Base-by-base conservation (phyloP, 148 eudicot species). In the Polygonum aviculare region DNA sequence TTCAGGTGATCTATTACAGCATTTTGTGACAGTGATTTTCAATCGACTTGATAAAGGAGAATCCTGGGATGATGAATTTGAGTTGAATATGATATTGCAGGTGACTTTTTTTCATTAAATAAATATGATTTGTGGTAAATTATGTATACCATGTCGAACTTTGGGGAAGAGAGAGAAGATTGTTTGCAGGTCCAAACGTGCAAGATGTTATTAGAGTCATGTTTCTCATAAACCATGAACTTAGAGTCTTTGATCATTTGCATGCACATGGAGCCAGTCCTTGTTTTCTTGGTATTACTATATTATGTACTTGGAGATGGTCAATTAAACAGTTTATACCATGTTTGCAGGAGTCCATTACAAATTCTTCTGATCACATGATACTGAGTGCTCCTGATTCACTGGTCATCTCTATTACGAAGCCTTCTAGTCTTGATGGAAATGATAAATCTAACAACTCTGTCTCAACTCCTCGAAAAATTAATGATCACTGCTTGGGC, bases 11-110 rank as follows among this genome's bases (percentile, higher is more conserved):
- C 85, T 95, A 69, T 88, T 95, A 76, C 99, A 92, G 81, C 97
- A 95, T 82, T 92, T 95, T 75, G 81, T 95, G 85, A 85, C 89
- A 19, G 91, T 92, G 73, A 84, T 90, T 80, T 95, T 95, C 80
- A 84, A 73, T 77, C 89, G 90, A 86, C 82, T 95, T 81, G 97
- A 95, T 80, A 90, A 84, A 87, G 99, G 97, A 76, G 93, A 95
- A 79, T 84, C 86, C 31, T 89, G 95, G 88, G 97, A 95, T 81
- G 99, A 95, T 83, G 97, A 92, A 83, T 95, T 95, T 88, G 99
- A 95, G 90, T 80, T 95, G 79, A 90, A 92, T 82, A 82, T 91
- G 82, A 86, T 91, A 77, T 77, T 95, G 78, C 99, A 95, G 96
- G 99, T 89, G 73, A 54, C 62, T 67, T 21, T 16, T 69, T 67